A percentile compares a stretch with the other conserved stretches of the same genome.
Evolutionary conservation across 2,329 filamentous ascomycete species (phyloP).

Genomic region (Ceratocystis papillata): DNA sequence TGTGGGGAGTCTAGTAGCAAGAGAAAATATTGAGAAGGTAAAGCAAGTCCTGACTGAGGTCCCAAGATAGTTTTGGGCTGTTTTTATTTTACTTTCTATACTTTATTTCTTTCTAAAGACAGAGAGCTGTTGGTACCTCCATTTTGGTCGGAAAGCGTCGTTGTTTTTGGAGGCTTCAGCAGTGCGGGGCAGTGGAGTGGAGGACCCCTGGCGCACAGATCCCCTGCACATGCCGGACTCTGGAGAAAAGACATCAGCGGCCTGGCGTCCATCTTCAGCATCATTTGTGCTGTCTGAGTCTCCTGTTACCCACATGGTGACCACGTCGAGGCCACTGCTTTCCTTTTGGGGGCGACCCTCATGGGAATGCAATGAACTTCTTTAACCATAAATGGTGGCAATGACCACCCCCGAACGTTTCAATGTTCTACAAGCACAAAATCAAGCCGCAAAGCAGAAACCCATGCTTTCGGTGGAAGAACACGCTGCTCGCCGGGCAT

Average conservation of each 20-base stretch:
- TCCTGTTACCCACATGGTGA: neutral
- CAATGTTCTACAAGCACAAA: neutral
- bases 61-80: neutral
- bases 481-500: neutral
- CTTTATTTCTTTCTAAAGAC: neutral
- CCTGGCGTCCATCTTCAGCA: neutral
- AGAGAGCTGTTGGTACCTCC: neutral
- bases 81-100: neutral
- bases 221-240: neutral
- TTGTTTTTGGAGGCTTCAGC: neutral
- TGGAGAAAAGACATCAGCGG: neutral
- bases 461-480: neutral
- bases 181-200: neutral
- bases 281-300: neutral
- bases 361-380: neutral
- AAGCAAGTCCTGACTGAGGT: neutral
- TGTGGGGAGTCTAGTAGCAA: neutral
- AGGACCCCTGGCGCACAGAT: neutral
- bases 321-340: neutral
- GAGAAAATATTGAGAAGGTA: neutral
- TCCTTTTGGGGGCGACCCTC: neutral
- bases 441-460: neutral
- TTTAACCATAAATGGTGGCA: neutral
- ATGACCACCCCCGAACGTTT: neutral
- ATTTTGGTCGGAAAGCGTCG: neutral